Evolutionary conservation across 495 filamentous ascomycete genomes (phyloP).

Genomic region (Xylaria intraflava): DNA sequence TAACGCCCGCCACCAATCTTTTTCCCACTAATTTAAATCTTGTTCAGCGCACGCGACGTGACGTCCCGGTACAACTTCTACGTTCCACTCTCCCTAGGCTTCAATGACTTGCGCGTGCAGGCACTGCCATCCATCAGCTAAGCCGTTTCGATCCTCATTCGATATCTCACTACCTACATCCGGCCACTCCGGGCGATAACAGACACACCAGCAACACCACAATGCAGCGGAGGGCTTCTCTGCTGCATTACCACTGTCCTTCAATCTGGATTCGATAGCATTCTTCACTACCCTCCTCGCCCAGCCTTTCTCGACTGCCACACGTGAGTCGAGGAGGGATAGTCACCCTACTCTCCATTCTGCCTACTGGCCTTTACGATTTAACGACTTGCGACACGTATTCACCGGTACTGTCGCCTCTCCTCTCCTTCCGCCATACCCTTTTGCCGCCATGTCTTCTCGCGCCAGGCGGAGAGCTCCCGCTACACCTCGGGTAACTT

Average conservation of each 20-base stretch:
- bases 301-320: constrained; percentile 12
- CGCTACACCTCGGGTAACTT: constrained; percentile 63
- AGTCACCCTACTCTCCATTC: constrained; percentile 31
- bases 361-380: constrained; percentile 38
- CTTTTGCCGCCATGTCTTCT: constrained; percentile 33
- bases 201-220: constrained; percentile 13
- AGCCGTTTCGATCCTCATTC: not conserved
- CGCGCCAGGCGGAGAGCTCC: constrained; percentile 43
- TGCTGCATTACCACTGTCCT: constrained; percentile 26
- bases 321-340: constrained; percentile 43
- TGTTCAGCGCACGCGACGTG: not conserved
- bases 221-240: constrained; percentile 30
- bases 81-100: too few species aligned
- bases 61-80: not conserved
- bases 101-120: not conserved
- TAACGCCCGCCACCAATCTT: not conserved
- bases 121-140: not conserved
- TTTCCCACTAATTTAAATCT: too few species aligned
- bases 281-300: constrained; percentile 18
- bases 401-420: constrained; percentile 45
- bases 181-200: not conserved
- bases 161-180: not conserved
- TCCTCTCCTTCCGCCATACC: constrained; percentile 42
- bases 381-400: constrained; percentile 39
- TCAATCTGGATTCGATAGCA: constrained; percentile 43